A percentile compares a stretch with the other conserved stretches of the same genome.
Conservation (phyloP, 805 yeast species). For the Candida nitratophila region DNA sequence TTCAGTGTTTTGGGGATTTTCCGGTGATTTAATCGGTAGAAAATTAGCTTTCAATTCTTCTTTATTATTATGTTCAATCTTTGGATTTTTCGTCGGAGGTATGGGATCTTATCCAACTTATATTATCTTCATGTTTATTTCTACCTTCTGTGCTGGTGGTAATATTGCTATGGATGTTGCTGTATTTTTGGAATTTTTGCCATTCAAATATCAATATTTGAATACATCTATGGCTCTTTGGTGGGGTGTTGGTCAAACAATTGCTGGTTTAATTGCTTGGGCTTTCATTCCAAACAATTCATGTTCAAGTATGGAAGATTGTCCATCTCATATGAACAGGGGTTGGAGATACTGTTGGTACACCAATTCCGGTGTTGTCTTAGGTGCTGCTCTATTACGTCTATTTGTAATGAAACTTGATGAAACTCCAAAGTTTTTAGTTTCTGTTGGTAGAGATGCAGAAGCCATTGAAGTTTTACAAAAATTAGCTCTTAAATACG, state of each 20-base stretch:
- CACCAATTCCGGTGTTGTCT: conserved; percentile 45
- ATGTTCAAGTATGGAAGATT: conserved; percentile 35
- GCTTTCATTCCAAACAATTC: conserved; percentile 45
- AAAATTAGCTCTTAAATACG: conserved; percentile 39
- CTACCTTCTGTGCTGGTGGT: conserved; percentile 47
- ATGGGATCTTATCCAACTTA: conserved; percentile 43
- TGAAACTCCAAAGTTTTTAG: conserved; percentile 51
- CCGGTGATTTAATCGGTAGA: conserved; percentile 50
- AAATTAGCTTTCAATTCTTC: conserved; percentile 44
- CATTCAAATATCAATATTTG: conserved; percentile 42
- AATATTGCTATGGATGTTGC: conserved; percentile 50
- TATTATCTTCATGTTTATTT: conserved; percentile 38
- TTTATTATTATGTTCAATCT: conserved; percentile 38
- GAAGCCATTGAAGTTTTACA: conserved; percentile 38
- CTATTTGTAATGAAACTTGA: conserved; percentile 36
- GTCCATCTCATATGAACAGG: conserved; percentile 39
- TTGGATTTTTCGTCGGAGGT: conserved; percentile 49
- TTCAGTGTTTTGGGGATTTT: conserved; percentile 49
- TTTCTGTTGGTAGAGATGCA: conserved; percentile 45
- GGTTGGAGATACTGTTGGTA: conserved; percentile 61
- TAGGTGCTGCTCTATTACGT: conserved; percentile 40
- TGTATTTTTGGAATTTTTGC: conserved; percentile 46
- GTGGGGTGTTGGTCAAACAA: conserved; percentile 61
- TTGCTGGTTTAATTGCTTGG: conserved; percentile 47
- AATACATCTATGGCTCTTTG: conserved; percentile 47